These are phyloP conservation scores for Saccharomycopsis fodiens DNA, from an alignment of 805 yeast genomes.

Conservation along the genomic window DNA sequence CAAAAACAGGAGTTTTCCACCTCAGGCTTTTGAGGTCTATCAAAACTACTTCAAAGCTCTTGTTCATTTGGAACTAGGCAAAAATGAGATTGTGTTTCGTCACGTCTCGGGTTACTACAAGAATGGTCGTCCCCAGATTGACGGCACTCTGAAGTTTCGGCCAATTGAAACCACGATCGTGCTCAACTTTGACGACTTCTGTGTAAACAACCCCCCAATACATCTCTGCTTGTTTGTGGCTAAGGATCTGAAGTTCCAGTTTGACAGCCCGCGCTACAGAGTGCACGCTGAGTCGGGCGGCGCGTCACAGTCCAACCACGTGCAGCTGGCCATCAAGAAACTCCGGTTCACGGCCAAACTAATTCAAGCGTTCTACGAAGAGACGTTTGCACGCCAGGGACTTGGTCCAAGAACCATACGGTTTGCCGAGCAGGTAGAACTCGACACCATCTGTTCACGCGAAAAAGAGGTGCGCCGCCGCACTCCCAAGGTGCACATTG, in stretches of 20 bases:
- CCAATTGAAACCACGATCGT: constrained; percentile 23
- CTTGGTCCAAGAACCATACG: constrained; percentile 71
- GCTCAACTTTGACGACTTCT: constrained; percentile 31
- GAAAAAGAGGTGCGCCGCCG: constrained; percentile 38
- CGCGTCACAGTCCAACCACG: no score
- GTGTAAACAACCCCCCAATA: constrained; percentile 63
- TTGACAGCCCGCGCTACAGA: constrained; percentile 57
- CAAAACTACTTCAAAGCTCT: constrained; percentile 67
- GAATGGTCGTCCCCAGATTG: constrained; percentile 27
- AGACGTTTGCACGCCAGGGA: constrained; percentile 72
- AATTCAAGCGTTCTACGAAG: constrained; percentile 86
- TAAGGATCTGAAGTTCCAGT: constrained; percentile 58
- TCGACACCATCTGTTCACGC: constrained; percentile 44
- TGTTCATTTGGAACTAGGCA: constrained; percentile 61
- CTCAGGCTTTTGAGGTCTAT: constrained; percentile 61
- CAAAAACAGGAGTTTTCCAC: constrained; percentile 41
- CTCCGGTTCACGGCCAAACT: constrained; percentile 74
- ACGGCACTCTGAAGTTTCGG: neutral
- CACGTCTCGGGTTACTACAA: constrained; percentile 32
- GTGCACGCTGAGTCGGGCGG: constrained; percentile 44
- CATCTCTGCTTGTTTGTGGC: constrained; percentile 73
- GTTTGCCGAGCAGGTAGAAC: constrained; percentile 57
- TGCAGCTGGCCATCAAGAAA: constrained; percentile 65
- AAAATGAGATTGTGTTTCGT: constrained; percentile 46
- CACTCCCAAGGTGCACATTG: constrained; percentile 72